These are phyloP conservation scores for Copromyces sp. DNA, from an alignment of 495 filamentous ascomycete species.

Conservation along the genomic window DNA sequence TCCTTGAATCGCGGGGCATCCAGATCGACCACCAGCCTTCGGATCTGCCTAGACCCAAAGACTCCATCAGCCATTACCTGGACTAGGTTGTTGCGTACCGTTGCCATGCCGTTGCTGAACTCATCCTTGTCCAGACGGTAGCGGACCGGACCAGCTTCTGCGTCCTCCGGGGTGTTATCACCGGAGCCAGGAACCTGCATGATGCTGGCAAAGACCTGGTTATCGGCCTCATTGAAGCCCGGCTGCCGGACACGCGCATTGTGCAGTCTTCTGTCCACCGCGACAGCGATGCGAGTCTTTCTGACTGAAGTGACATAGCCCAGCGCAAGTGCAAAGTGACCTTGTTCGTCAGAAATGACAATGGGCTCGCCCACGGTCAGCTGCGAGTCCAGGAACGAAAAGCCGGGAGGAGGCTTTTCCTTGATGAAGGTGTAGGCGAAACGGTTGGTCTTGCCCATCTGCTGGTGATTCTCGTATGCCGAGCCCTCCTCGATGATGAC, in stretches of 20 bases:
- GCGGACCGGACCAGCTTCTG: constrained; percentile 44
- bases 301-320: constrained; percentile 74
- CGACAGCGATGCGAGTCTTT: constrained; percentile 66
- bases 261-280: constrained; percentile 79
- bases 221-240: constrained; percentile 62
- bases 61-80: constrained; percentile 75
- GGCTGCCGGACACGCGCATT: constrained; percentile 65
- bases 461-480: constrained; percentile 51
- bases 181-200: constrained; percentile 68
- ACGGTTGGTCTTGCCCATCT: constrained; percentile 70
- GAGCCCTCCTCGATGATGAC: constrained; percentile 72
- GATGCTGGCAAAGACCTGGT: constrained; percentile 83
- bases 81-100: constrained; percentile 84
- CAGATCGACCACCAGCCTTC: constrained; percentile 66
- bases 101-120: constrained; percentile 95
- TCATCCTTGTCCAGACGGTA: constrained; percentile 96
- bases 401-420: constrained; percentile 40
- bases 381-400: constrained; percentile 86
- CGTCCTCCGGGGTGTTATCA: constrained; percentile 37
- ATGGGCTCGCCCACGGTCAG: constrained; percentile 83
- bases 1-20: constrained; percentile 63
- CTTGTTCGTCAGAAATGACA: constrained; percentile 91
- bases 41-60: constrained; percentile 61
- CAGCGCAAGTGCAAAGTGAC: constrained; percentile 87
- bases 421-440: constrained; percentile 79